Base-by-base conservation (phyloP, 176 grass and related monocot species). In the Alopecurus myosuroides region DNA sequence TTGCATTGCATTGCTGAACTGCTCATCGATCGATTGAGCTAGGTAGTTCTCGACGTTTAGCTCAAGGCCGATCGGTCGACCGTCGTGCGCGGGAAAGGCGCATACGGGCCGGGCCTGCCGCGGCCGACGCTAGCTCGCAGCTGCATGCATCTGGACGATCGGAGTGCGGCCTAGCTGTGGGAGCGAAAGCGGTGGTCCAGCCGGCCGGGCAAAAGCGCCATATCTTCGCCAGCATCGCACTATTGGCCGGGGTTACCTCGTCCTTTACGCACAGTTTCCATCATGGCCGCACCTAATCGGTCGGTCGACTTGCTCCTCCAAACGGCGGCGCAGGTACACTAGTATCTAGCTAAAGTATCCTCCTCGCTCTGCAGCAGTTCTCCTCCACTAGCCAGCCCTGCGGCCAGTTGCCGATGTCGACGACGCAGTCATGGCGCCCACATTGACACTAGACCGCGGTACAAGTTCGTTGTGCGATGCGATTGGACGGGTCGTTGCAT, bases 141-240 rank as follows among this genome's bases (percentile, higher is more conserved):
- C 25, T 71, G 22, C 37, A 71, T 71, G 64, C 63, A 63, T 64
- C 81, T 13, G 50, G 89, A 14, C 37, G n/a, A n/a, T n/a, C n/a
- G 11, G 51, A 56, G 68, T 81, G 85, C 77, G 76, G 20, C 23
- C 75, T 60, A 34, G 76, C 74, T 66, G 72, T 42, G 40, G n/a
- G 71, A 2, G n/a, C n/a, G n/a, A n/a, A n/a, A n/a, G n/a, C n/a
- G n/a, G 67, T 19, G 66, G 22, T 37, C 66, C 70, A 60, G 58
- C n/a, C n/a, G n/a, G n/a, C 58, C 70, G 9, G 8, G 83, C 73
- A 36, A 82, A 63, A 46, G 72, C n/a, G 6, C 20, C 74, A 41
- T 67, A 44, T 55, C 84, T 46, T 64, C 17, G n/a, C 11, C 65
- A 56, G 84, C 74, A 90, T 39, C 84, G 79, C 88, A 79, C 73